A percentile compares a stretch with the other conserved stretches of the same genome.
phyloP scores from a whole-genome alignment of 805 yeast genomes.

The Ogataea degrootiae region DNA sequence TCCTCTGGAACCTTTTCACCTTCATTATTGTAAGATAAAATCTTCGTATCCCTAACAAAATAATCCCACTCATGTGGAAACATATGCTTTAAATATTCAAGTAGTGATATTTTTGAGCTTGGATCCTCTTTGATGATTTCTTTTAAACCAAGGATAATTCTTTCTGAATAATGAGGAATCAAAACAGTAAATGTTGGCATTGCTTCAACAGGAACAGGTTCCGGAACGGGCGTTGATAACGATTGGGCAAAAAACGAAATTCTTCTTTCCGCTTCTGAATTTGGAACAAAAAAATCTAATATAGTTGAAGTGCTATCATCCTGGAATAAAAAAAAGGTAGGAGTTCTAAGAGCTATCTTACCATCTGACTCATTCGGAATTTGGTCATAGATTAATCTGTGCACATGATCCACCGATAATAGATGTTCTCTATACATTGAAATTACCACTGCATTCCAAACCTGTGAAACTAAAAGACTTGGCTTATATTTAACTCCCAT shows the following conservation, averaged over 20 bases:
- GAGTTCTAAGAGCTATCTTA: slow-evolving; percentile 31
- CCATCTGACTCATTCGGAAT: slow-evolving; percentile 48
- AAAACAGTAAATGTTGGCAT: slow-evolving; percentile 49
- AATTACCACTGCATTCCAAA: slow-evolving; percentile 52
- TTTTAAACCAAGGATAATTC: slow-evolving; percentile 37
- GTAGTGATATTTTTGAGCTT: slow-evolving; percentile 48
- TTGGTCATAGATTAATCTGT: slow-evolving; percentile 31
- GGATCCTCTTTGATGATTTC: slow-evolving; percentile 44
- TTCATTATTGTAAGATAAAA: slow-evolving; percentile 49
- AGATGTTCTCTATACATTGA: slow-evolving; percentile 53
- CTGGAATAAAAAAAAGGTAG: slow-evolving; percentile 43
- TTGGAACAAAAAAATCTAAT: slow-evolving; percentile 38
- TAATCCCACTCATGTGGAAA: slow-evolving; percentile 76
- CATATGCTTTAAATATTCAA: slow-evolving; percentile 72
- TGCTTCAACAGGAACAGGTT: slow-evolving; percentile 42
- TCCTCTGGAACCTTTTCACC: slow-evolving; percentile 29
- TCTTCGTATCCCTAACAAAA: slow-evolving; percentile 72
- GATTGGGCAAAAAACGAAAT: slow-evolving; percentile 53
- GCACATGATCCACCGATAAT: slow-evolving; percentile 45
- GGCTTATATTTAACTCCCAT: slow-evolving; percentile 41
- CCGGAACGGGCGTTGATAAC: slow-evolving; percentile 43
- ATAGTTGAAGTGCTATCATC: slow-evolving; percentile 39
- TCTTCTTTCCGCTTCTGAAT: slow-evolving; percentile 48
- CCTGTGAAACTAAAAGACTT: slow-evolving; percentile 38
- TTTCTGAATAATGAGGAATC: slow-evolving; percentile 50